Evolutionary conservation across 2,329 filamentous ascomycete species (phyloP).

Genomic region (Anisogramma anomala): DNA sequence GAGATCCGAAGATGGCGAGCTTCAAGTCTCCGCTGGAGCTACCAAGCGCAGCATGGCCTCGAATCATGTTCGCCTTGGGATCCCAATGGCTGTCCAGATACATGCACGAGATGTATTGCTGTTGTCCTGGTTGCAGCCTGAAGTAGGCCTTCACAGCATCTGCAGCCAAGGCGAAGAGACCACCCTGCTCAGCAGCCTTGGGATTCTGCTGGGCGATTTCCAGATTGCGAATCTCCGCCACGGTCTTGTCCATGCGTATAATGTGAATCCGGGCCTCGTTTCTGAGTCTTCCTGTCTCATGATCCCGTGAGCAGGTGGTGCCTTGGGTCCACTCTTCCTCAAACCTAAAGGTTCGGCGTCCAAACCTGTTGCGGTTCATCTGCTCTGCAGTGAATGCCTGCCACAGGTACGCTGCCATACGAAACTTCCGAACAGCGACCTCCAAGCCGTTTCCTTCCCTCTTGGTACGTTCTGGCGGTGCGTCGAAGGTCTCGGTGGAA

Average conservation of each 20-base stretch:
- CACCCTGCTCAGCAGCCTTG: slow-evolving; percentile 56
- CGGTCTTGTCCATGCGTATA: slow-evolving; percentile 70
- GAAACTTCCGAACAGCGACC: slow-evolving; percentile 75
- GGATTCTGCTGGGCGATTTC: slow-evolving; percentile 68
- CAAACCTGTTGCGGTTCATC: slow-evolving; percentile 82
- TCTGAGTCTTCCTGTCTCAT: slow-evolving; percentile 59
- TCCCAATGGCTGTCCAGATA: slow-evolving; percentile 89
- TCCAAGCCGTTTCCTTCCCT: slow-evolving; percentile 75
- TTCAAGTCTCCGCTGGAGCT: slow-evolving; percentile 61
- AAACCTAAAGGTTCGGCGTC: slow-evolving; percentile 74
- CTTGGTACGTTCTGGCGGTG: slow-evolving; percentile 60
- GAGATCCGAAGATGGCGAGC: slow-evolving; percentile 83
- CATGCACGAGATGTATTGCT: slow-evolving; percentile 77
- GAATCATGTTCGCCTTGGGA: slow-evolving; percentile 53
- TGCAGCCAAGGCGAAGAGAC: slow-evolving; percentile 64
- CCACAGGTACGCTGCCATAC: slow-evolving; percentile 93
- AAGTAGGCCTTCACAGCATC: slow-evolving; percentile 73
- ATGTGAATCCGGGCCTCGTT: slow-evolving; percentile 87
- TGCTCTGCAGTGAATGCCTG: slow-evolving; percentile 95
- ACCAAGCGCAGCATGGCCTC: slow-evolving; percentile 75
- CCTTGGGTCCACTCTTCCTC: slow-evolving; percentile 93
- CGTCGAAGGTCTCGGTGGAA: slow-evolving; percentile 76
- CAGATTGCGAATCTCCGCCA: slow-evolving; percentile 70
- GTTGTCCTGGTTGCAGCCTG: slow-evolving; percentile 61
- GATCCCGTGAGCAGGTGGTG: slow-evolving; percentile 65